phyloP scores from a whole-genome alignment of 1,284 basidiomycete species.

The Waitea zeae region DNA sequence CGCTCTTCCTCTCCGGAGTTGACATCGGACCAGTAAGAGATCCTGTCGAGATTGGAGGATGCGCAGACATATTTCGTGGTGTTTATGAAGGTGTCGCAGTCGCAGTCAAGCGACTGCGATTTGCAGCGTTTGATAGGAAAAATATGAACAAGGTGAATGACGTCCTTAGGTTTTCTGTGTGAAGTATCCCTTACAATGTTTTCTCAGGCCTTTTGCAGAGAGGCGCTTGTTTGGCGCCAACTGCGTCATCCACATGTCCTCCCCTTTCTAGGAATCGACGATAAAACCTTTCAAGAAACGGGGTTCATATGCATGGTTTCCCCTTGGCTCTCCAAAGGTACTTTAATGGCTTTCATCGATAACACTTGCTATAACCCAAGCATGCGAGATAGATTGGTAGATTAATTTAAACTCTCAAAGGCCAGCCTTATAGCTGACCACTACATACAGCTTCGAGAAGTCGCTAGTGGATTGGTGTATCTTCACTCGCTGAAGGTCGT shows the following conservation, averaged over 20 bases:
- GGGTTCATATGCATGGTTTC: conserved; percentile 6
- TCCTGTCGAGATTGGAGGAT: conserved; percentile 2
- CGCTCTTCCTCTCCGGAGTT: neutral
- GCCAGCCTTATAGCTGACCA: neutral
- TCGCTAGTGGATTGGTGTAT: conserved; percentile 1
- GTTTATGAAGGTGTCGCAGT: neutral
- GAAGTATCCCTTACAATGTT: neutral
- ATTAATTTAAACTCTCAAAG: neutral
- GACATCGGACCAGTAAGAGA: neutral
- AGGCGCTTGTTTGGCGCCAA: conserved; percentile 6
- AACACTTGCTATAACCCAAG: neutral
- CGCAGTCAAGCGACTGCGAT: conserved; percentile 5
- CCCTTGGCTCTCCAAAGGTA: conserved; percentile 5
- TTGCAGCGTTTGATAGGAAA: conserved; percentile 1
- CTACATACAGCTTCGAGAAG: neutral
- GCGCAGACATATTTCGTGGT: conserved; percentile 6
- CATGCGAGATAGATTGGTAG: no score
- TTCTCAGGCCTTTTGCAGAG: conserved; percentile 4
- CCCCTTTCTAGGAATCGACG: conserved; percentile 6
- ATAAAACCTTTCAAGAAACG: conserved; percentile 1
- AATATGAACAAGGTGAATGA: neutral
- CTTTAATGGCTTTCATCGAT: conserved; percentile 4
- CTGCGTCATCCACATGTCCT: conserved; percentile 6
- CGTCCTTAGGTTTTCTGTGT: neutral
- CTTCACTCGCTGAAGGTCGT: conserved; percentile 2